Evolutionary conservation across 2,329 filamentous ascomycete species (phyloP), one percentile per base, ranked within the genome.

Genomic region (Torrubiella hemipterigena): DNA sequence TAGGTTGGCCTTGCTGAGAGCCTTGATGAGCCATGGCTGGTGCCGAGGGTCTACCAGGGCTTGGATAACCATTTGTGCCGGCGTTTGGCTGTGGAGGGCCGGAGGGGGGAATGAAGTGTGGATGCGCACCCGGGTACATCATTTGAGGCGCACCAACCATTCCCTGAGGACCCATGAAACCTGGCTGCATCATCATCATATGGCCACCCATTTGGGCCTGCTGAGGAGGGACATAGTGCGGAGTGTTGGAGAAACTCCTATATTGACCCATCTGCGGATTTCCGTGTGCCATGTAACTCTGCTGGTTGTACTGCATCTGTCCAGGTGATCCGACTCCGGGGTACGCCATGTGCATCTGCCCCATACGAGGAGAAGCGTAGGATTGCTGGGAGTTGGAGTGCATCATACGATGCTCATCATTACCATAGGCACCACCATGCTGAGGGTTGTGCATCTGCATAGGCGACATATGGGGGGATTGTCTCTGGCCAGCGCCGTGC

Each of bases 11-110:
- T 53, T 93, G 87, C 48, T 95, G 89, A 17, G 87, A 95, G 33
- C 84, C 84, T 58, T 94, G 85, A 42, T 87, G 87, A 47, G 79
- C 82, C 89, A 96, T 96, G 77, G 93, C 85, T 3, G 84, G 79
- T 10, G 91, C 84, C 14, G 64, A 53, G 17, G 78, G 77, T 29
- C 86, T 74, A 34, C 84, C 77, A 1, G 89, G 89, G 50, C 89
- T 95, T n/a, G 85, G 82, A 48, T 83, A 94, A 12, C 85, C 84
- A 44, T 78, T 81, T 7, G 73, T 67, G 26, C 73, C 81, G 14
- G 79, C 73, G 33, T 75, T 68, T 7, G 61, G 55, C 42, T 74
- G 72, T 17, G 69, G 71, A 13, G 67, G 66, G 3, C 64, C 67
- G 24, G 61, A 59, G 6, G 67, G 63, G 19, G 55, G 77, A 66